A percentile compares a stretch with the other conserved stretches of the same genome.
Evolutionary conservation across 495 filamentous ascomycete species (phyloP).

Genomic region (Penicillium alfredii): DNA sequence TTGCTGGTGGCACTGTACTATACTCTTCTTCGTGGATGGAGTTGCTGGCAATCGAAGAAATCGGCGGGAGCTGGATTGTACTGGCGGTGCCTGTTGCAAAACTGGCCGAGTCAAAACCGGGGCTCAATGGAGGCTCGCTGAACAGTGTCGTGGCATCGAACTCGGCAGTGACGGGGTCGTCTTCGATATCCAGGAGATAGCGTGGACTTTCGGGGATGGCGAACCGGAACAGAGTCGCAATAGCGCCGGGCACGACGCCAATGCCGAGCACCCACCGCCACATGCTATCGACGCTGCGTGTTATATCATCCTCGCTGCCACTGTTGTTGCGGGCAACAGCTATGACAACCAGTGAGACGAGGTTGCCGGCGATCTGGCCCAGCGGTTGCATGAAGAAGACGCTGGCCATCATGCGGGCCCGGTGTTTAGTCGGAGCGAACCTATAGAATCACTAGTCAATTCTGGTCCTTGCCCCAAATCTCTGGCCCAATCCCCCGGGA

Average conservation of each 20-base stretch:
- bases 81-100: constrained; percentile 9
- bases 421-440: constrained; percentile 53
- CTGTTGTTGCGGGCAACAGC: constrained; percentile 27
- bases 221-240: constrained; percentile 54
- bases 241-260: constrained; percentile 53
- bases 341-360: constrained; percentile 45
- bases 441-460: constrained; percentile 21
- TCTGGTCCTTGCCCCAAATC: too few relatives aligned
- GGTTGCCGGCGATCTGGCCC: constrained; percentile 56
- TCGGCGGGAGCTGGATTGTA: constrained; percentile 19
- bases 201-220: constrained; percentile 58
- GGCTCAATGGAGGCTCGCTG: constrained; percentile 15
- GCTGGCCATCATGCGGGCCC: constrained; percentile 59
- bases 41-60: constrained; percentile 23
- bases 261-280: constrained; percentile 60
- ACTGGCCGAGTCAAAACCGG: constrained; percentile 10
- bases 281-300: constrained; percentile 38
- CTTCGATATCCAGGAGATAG: constrained; percentile 48
- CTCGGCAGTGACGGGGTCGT: constrained; percentile 41
- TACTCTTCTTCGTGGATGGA: constrained; percentile 20
- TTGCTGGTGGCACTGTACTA: constrained; percentile 26
- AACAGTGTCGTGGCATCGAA: constrained; percentile 42
- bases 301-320: constrained; percentile 20
- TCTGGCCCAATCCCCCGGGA: neutral
- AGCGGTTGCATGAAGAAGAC: constrained; percentile 64